A percentile compares a stretch with the other conserved stretches of the same genome.
These are phyloP conservation scores for Penicillium bovifimosum DNA, from an alignment of 495 filamentous ascomycete species.

Conservation along the genomic window DNA sequence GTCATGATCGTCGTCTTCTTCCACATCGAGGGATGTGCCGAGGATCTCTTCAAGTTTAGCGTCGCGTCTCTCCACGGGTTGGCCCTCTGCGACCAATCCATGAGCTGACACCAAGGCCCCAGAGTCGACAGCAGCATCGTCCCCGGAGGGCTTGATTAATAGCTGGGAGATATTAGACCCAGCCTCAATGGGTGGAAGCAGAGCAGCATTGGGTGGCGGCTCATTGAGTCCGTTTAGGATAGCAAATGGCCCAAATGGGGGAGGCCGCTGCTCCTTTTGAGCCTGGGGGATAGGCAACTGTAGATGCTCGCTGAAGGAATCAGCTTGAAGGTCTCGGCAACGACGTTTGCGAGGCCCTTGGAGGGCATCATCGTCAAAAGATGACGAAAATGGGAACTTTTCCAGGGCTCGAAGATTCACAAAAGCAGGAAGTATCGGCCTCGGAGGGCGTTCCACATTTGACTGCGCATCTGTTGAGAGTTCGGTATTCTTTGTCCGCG, in stretches of 20 bases:
- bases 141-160: slow-evolving; percentile 33
- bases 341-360: slow-evolving; percentile 37
- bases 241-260: slow-evolving; percentile 49
- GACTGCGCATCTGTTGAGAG: slow-evolving; percentile 24
- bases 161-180: slow-evolving; percentile 39
- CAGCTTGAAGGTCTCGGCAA: slow-evolving; percentile 37
- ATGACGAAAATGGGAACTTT: slow-evolving; percentile 38
- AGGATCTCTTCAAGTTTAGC: slow-evolving; percentile 37
- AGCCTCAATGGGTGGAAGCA: slow-evolving; percentile 67
- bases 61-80: slow-evolving; percentile 30
- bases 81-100: slow-evolving; percentile 19
- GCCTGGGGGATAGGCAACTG: slow-evolving; percentile 46
- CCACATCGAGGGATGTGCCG: slow-evolving; percentile 22
- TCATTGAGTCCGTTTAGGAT: slow-evolving; percentile 73
- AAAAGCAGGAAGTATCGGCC: slow-evolving; percentile 43
- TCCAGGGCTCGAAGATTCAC: slow-evolving; percentile 45
- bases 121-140: slow-evolving; percentile 22
- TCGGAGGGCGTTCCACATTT: slow-evolving; percentile 34
- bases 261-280: slow-evolving; percentile 42
- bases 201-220: slow-evolving; percentile 65
- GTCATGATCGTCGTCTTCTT: slow-evolving; percentile 12
- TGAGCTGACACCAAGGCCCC: slow-evolving; percentile 17
- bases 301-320: slow-evolving; percentile 46
- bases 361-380: slow-evolving; percentile 37
- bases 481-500: slow-evolving; percentile 35